A percentile compares a stretch with the other conserved stretches of the same genome.
Evolutionary conservation across 1,284 basidiomycete species (phyloP).

Genomic region (Xerocomus minutiporus): DNA sequence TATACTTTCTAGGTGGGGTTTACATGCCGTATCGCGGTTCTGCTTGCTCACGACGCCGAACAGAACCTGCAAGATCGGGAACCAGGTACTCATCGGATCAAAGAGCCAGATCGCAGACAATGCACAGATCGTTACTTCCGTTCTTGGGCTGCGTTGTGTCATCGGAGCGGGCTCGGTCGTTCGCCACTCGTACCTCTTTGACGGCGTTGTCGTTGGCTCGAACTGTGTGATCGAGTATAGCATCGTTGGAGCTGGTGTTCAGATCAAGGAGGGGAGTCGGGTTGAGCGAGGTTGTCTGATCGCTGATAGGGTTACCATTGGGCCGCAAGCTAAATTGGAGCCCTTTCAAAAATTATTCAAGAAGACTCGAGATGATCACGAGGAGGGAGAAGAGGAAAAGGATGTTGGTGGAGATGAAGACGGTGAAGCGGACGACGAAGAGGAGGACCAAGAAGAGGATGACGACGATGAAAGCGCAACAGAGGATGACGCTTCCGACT

Average conservation of each 20-base stretch:
- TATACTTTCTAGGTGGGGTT: slow-evolving; percentile 63
- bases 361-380: slow-evolving; percentile 34
- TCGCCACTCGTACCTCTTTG: slow-evolving; percentile 77
- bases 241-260: slow-evolving; percentile 75
- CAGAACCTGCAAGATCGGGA: slow-evolving; percentile 79
- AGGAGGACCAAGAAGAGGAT: slow-evolving; percentile 29
- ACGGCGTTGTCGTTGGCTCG: slow-evolving; percentile 73
- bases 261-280: slow-evolving; percentile 60
- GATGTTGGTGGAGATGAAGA: slow-evolving; percentile 35
- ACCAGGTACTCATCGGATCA: slow-evolving; percentile 78
- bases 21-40: not conserved
- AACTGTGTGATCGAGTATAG: slow-evolving; percentile 72
- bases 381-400: slow-evolving; percentile 28
- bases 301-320: slow-evolving; percentile 75
- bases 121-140: slow-evolving; percentile 62
- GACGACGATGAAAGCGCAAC: slow-evolving; percentile 37
- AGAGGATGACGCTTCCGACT: slow-evolving; percentile 51
- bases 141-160: slow-evolving; percentile 70
- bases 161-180: slow-evolving; percentile 66
- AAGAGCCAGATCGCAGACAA: slow-evolving; percentile 61
- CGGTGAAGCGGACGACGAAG: slow-evolving; percentile 30
- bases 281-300: slow-evolving; percentile 72
- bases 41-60: slow-evolving; percentile 2
- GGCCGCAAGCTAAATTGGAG: slow-evolving; percentile 63
- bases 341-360: slow-evolving; percentile 72